Evolutionary conservation across 2,329 filamentous ascomycete genomes (phyloP).

Genomic region (Aspergillus aculeatus): DNA sequence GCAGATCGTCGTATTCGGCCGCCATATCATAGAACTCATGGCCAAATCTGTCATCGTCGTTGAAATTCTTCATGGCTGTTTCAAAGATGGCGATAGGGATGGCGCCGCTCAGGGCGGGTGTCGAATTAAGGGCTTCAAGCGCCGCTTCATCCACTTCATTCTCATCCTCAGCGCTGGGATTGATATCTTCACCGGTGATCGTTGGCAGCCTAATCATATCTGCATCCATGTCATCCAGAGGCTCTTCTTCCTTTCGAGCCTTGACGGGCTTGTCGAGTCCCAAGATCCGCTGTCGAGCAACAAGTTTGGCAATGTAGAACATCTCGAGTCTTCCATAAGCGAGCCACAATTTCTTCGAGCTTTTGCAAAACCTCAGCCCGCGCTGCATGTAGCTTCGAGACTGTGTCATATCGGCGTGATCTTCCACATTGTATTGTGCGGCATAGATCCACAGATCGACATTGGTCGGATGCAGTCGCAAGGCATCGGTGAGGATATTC

Average conservation of each 20-base stretch:
- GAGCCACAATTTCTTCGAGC: constrained; percentile 72
- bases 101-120: constrained; percentile 85
- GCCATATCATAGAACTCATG: constrained; percentile 81
- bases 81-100: constrained; percentile 93
- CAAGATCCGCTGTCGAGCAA: constrained; percentile 67
- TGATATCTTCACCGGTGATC: constrained; percentile 63
- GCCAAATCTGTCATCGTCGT: constrained; percentile 64
- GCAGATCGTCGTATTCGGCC: constrained; percentile 64
- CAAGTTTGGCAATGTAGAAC: constrained; percentile 82
- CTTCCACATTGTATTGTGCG: constrained; percentile 74
- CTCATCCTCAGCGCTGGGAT: constrained; percentile 54
- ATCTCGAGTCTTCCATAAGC: constrained; percentile 91
- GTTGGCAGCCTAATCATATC: constrained; percentile 59
- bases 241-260: constrained; percentile 40
- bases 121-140: constrained; percentile 65
- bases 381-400: constrained; percentile 85
- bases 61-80: constrained; percentile 74
- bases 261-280: constrained; percentile 54
- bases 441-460: constrained; percentile 80
- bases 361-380: constrained; percentile 84
- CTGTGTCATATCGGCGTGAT: constrained; percentile 80
- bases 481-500: constrained; percentile 63
- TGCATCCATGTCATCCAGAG: constrained; percentile 48
- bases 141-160: constrained; percentile 54
- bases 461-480: constrained; percentile 83